Base-by-base conservation (phyloP, 208 protist genomes). In the Naegleria lovaniensis region DNA sequence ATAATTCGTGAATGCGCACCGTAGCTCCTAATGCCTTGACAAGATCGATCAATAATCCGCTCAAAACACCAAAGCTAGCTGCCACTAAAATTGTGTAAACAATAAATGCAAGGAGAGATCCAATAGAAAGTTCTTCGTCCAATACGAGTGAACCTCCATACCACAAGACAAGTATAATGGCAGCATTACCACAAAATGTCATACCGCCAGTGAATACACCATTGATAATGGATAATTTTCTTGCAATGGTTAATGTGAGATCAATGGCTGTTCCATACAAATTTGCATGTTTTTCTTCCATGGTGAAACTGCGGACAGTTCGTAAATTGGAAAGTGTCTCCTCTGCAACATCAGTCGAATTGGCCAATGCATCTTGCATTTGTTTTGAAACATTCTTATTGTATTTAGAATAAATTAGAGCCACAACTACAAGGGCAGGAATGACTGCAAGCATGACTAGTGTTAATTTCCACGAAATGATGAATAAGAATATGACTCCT, bases 291-390 rank as follows among this genome's bases (percentile, higher is more conserved):
- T 96, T 93, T 90, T 75, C 76, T 91, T 96, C 94, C 16, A 93
- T 89, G 33, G 93, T 94, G 91, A 97, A 97, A n/a, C 95, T 92
- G 48, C 95, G 94, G 39, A 97, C 95, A 22, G 95, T 97, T 91
- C 95, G 94, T 39, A 98, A 95, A 89, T 94, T 95, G 29, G 93
- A 92, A 52, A 98, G 90, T 7, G 95, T 93, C 92, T 98, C 96
- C 92, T 96, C 93, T n/a, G 96, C 95, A 4, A 96, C 95, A 87
- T 94, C 94, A 67, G 93, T 94, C 91, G 95, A 95, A 33, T 95
- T 93, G 29, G 96, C 96, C 36, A 97, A 91, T 19, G 95, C 95
- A 86, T 96, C 96, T 90, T 97, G 95, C 92, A 95, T 94, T 52
- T 93, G 40, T 36, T 84, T 91, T 43, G 41, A 29, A 0, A 89